Evolutionary conservation across 352 stramenopile genomes (phyloP), one percentile per base, ranked within the genome.

Genomic region (Phytophthora vignae): DNA sequence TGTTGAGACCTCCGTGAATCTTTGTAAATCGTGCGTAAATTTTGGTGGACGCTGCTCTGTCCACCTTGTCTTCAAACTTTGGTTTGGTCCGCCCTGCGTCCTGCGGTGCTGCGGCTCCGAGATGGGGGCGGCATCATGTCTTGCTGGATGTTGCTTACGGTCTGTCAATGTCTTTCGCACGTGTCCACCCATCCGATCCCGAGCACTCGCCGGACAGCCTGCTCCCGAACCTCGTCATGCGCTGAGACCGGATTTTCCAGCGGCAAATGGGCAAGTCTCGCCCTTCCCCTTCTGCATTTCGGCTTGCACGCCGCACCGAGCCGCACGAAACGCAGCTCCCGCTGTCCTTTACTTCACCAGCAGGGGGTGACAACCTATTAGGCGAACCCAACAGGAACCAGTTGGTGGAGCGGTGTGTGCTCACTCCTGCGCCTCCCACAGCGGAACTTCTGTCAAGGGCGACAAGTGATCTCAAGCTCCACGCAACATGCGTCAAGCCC

Each of bases 161-260:
- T 29, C n/a, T 22, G 19, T 62, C 55, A 33, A 15, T 25, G 31
- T 67, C 48, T 59, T 38, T 42, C 36, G 36, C 36, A 33, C 60
- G 29, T 57, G 60, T 52, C 60, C 59, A 66, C 48, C 50, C 4
- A 49, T 7, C 42, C 42, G 42, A 49, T 49, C 42, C 42, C 12
- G 11, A 42, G 36, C 11, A 11, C 33, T 29, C 67, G 21, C 40
- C 50, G 33, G 67, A n/a, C 57, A 60, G 56, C 63, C 53, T 48
- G 12, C 55, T 33, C 40, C 31, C 59, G 55, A 54, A 58, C 55
- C 15, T 21, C 49, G 58, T 55, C 9, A 11, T 22, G 44, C 19
- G 22, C 57, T 21, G 7, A 31, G 22, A 25, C 57, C 58, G 69
- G 69, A 76, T 76, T 73, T 71, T 76, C 57, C 19, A 62, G 48